These are phyloP conservation scores for Agaricus blazei DNA, from an alignment of 768 basidiomycete species.

Conservation along the genomic window DNA sequence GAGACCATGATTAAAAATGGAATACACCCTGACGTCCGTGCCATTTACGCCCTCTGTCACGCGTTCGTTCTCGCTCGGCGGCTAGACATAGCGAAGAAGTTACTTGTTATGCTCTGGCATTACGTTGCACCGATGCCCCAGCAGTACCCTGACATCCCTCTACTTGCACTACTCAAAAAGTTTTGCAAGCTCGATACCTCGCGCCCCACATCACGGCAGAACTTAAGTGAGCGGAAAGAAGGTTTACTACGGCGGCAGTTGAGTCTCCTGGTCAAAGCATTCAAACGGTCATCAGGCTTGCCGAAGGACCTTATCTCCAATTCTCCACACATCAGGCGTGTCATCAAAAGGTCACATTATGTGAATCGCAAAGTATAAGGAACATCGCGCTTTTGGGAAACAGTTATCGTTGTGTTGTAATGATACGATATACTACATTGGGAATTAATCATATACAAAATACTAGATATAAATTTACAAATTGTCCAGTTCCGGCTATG, in stretches of 20 bases:
- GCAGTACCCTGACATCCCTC: slow-evolving; percentile 25
- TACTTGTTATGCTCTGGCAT: slow-evolving; percentile 62
- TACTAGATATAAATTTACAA: not conserved
- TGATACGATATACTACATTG: slow-evolving; percentile 9
- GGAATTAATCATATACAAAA: slow-evolving; percentile 3
- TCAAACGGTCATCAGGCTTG: slow-evolving; percentile 1
- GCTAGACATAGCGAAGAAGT: slow-evolving; percentile 41
- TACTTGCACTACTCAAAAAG: slow-evolving; percentile 3
- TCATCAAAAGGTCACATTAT: not conserved
- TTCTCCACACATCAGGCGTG: not conserved
- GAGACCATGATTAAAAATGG: slow-evolving; percentile 57
- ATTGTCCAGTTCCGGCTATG: slow-evolving; percentile 20
- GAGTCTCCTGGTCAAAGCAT: not conserved
- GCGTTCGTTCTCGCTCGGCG: slow-evolving; percentile 59
- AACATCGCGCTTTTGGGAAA: slow-evolving; percentile 1
- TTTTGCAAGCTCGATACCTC: slow-evolving; percentile 5
- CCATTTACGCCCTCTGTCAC: slow-evolving; percentile 66
- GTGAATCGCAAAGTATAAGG: slow-evolving; percentile 1
- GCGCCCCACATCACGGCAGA: not conserved
- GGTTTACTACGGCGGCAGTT: not conserved
- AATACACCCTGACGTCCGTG: slow-evolving; percentile 63
- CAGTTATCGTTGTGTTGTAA: not conserved
- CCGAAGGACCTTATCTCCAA: not conserved
- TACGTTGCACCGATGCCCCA: slow-evolving; percentile 58
- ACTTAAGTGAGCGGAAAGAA: not conserved